phyloP scores from a whole-genome alignment of 2,329 filamentous ascomycete genomes.

The Leptographium radiaticola region DNA sequence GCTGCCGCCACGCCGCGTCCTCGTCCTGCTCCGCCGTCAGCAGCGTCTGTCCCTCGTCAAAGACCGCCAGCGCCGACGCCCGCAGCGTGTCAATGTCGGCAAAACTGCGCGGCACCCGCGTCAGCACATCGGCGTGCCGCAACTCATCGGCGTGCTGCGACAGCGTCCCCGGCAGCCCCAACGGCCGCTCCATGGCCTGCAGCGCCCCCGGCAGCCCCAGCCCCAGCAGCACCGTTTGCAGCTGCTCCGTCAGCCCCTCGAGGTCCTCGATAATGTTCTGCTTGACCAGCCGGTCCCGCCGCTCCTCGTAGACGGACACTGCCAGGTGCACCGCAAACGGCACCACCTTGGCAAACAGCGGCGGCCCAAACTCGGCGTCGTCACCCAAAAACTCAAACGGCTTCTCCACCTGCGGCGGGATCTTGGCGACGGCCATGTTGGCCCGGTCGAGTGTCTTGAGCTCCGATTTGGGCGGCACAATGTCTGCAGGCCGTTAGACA shows the following conservation, averaged over 20 bases:
- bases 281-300: constrained; percentile 80
- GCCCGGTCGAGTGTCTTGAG: constrained; percentile 75
- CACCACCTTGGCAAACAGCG: constrained; percentile 81
- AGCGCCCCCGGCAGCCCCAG: constrained; percentile 84
- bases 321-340: constrained; percentile 93
- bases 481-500: constrained; percentile 26
- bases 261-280: constrained; percentile 76
- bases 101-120: constrained; percentile 64
- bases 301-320: constrained; percentile 87
- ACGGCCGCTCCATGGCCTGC: constrained; percentile 86
- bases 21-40: constrained; percentile 72
- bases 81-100: constrained; percentile 87
- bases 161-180: constrained; percentile 75
- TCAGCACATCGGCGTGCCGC: constrained; percentile 75
- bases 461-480: constrained; percentile 79
- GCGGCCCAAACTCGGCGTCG: constrained; percentile 65
- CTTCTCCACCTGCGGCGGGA: constrained; percentile 70
- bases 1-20: constrained; percentile 60
- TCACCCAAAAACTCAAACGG: constrained; percentile 72
- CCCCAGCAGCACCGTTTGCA: constrained; percentile 68
- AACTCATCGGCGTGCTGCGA: constrained; percentile 90
- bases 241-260: constrained; percentile 63
- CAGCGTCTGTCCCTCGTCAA: constrained; percentile 70
- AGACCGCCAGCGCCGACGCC: constrained; percentile 60
- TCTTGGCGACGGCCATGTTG: constrained; percentile 70